Conservation (phyloP, 257 asterid genomes). For the Nicotiana tabacum region DNA sequence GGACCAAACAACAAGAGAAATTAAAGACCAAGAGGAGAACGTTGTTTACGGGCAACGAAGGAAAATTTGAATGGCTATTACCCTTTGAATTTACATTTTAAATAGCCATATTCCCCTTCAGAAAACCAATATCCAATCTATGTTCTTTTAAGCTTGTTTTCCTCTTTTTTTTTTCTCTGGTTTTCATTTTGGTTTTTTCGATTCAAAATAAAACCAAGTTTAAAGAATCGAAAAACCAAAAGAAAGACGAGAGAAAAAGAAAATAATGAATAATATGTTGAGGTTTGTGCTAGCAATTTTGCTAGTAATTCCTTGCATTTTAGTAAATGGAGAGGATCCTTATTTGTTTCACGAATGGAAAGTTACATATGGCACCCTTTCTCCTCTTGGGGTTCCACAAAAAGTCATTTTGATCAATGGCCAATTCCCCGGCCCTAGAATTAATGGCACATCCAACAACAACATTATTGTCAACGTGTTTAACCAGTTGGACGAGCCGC, state of each 20-base stretch:
- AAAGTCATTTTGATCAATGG: constrained; percentile 45
- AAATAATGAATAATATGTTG: background rate
- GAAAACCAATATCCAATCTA: background rate
- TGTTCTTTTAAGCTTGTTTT: background rate
- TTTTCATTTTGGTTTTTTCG: background rate
- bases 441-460: constrained; percentile 25
- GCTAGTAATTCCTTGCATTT: background rate
- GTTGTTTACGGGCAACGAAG: background rate
- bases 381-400: constrained; percentile 46
- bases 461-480: constrained; percentile 41
- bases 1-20: background rate
- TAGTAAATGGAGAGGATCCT: constrained; percentile 42
- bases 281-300: background rate
- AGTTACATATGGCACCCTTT: constrained; percentile 36
- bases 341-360: constrained; percentile 47
- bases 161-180: background rate
- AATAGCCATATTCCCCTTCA: background rate
- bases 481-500: constrained; percentile 52
- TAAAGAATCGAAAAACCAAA: background rate
- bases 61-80: background rate
- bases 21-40: background rate
- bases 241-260: background rate
- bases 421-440: constrained; percentile 52
- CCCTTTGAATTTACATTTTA: background rate
- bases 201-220: background rate